These are phyloP conservation scores for Linum trigynum DNA, from an alignment of 345 rosid genomes.

Conservation along the genomic window DNA sequence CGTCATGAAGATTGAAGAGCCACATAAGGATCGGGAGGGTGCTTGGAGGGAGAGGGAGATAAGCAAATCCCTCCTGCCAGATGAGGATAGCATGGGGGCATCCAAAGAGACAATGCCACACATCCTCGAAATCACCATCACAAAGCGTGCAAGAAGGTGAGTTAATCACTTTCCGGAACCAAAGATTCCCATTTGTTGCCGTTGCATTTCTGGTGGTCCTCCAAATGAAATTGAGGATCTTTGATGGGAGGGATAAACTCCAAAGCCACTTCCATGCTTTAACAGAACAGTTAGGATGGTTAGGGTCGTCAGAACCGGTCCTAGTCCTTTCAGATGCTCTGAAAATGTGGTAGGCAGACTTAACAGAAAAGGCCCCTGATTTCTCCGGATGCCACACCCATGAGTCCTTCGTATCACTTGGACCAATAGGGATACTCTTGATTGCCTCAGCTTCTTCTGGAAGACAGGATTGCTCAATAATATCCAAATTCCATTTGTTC, in stretches of 20 bases:
- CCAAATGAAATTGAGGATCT: neutral
- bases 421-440: too few species aligned
- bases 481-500: too few species aligned
- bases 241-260: neutral
- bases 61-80: too few species aligned
- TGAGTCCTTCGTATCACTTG: neutral
- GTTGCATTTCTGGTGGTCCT: neutral
- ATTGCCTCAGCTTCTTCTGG: too few species aligned
- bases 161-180: neutral
- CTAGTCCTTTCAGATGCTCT: too few species aligned
- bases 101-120: neutral
- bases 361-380: neutral
- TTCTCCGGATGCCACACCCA: neutral
- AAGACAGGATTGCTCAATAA: too few species aligned
- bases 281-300: neutral
- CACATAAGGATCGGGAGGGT: too few species aligned
- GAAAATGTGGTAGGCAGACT: too few species aligned
- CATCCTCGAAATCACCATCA: neutral
- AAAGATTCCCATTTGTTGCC: neutral
- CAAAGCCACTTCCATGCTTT: neutral
- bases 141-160: neutral
- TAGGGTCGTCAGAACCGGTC: neutral
- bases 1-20: too few species aligned
- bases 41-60: too few species aligned
- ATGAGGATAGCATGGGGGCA: neutral